Percentiles rank a stretch among this genome's conserved stretches.
These are phyloP conservation scores for Geranium incanum DNA, from an alignment of 441 rosid species.

Conservation along the genomic window DNA sequence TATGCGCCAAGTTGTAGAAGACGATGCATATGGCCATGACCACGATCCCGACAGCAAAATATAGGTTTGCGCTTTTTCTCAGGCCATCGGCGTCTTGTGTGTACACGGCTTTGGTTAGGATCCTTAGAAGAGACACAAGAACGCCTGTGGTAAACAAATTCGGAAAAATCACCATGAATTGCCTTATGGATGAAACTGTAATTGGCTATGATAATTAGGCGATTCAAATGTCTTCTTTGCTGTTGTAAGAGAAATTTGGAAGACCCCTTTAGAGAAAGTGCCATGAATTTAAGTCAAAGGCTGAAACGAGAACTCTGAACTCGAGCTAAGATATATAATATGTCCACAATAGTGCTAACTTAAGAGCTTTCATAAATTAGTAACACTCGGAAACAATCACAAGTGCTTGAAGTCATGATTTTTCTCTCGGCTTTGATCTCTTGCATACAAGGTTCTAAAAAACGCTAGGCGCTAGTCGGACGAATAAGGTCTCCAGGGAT, in stretches of 20 bases:
- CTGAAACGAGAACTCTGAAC: too few species aligned
- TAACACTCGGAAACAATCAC: not conserved
- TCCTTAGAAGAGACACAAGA: slow-evolving; percentile 68
- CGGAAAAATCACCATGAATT: slow-evolving; percentile 1
- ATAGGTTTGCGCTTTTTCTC: slow-evolving; percentile 69
- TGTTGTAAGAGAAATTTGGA: too few species aligned
- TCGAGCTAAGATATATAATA: too few species aligned
- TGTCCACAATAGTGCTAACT: too few species aligned
- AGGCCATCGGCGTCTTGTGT: slow-evolving; percentile 65
- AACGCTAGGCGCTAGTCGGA: too few species aligned
- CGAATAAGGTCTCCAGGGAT: too few species aligned
- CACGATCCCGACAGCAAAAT: slow-evolving; percentile 60
- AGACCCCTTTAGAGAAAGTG: too few species aligned
- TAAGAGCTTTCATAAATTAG: not conserved
- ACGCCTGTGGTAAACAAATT: slow-evolving; percentile 54
- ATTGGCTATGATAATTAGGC: not conserved
- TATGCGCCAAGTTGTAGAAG: slow-evolving; percentile 58
- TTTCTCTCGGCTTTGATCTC: not conserved
- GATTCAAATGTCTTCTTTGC: not conserved
- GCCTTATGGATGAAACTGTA: not conserved
- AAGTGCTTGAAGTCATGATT: not conserved
- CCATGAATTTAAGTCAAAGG: too few species aligned
- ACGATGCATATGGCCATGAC: slow-evolving; percentile 69
- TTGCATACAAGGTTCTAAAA: not conserved
- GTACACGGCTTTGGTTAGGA: slow-evolving; percentile 68